These are phyloP conservation scores for Lophiotrema nucula DNA, from an alignment of 495 filamentous ascomycete species.

Conservation along the genomic window DNA sequence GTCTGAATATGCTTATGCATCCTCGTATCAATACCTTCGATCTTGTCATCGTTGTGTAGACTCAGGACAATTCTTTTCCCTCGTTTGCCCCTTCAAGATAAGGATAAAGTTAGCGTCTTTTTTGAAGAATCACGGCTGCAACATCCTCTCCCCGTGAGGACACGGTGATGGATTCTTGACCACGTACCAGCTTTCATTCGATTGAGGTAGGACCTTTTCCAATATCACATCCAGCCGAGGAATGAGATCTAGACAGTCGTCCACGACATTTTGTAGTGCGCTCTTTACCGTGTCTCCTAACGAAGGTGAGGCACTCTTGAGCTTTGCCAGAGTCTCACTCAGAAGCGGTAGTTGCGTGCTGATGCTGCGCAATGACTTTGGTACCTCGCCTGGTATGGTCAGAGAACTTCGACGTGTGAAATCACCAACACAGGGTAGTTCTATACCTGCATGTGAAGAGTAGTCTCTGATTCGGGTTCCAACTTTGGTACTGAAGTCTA, in stretches of 20 bases:
- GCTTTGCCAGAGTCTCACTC: slow-evolving; percentile 4
- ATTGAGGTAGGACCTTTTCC: slow-evolving; percentile 8
- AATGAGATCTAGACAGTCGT: slow-evolving; percentile 4
- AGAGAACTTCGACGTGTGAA: too few species aligned
- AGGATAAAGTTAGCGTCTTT: too few species aligned
- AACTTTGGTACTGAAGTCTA: too few species aligned
- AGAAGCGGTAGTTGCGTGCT: slow-evolving; percentile 21
- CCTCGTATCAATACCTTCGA: slow-evolving; percentile 6
- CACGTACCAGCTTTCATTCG: slow-evolving; percentile 6
- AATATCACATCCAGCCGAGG: slow-evolving; percentile 12
- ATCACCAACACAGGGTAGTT: too few species aligned
- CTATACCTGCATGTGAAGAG: too few species aligned
- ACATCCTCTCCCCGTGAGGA: too few species aligned
- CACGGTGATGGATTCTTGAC: too few species aligned
- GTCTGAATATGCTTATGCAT: slow-evolving; percentile 3
- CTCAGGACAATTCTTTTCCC: slow-evolving; percentile 16
- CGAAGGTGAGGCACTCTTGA: slow-evolving; percentile 1
- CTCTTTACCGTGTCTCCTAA: background rate
- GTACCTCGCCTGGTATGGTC: background rate
- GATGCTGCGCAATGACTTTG: slow-evolving; percentile 13
- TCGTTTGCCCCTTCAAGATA: too few species aligned
- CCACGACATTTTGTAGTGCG: slow-evolving; percentile 8
- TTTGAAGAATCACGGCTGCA: too few species aligned
- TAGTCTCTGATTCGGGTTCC: too few species aligned
- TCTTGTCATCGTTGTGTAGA: slow-evolving; percentile 8